Evolutionary conservation across 2,329 filamentous ascomycete genomes (phyloP), one percentile per base, ranked within the genome.

Genomic region (Atkinsonella texensis): DNA sequence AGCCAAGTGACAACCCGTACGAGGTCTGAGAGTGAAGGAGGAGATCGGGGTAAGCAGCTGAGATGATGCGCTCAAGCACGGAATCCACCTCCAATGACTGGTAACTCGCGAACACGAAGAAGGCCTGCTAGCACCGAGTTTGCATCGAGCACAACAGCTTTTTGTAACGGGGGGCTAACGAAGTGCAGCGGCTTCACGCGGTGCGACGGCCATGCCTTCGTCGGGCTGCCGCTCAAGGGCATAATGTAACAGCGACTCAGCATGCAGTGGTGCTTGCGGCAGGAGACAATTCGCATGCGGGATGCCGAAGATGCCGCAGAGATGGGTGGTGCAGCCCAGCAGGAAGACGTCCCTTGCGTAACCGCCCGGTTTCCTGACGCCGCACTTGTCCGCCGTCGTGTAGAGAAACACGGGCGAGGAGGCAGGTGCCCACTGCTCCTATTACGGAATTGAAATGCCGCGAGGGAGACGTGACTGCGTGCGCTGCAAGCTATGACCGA

Each of bases 71-170:
- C 44, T 70, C 72, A 6, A 84, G 67, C 50, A 84, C 79, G 1
- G 81, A 80, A 55, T 84, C 84, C 35, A 82, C 77, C 5, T 72
- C 72, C 7, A 85, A 68, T 40, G 77, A 81, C 56, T 84, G 80
- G 59, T 84, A 79, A 44, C 80, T 80, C 81, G 84, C 84, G 64
- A 83, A 84, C 58, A 85, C 68, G 64, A 84, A 85, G 12, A 85
- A 85, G 66, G 0, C 81, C 81, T 0, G 81, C 79, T 2, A 85
- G 70, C 6, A 85, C 81, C 35, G 77, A 81, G 80, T 84, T 4
- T 80, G 81, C 0, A 81, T 83, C 42, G 84, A 65, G 1, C 80
- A 80, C 9, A 84, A 69, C 1, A 84, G 73, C 53, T 73, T 74
- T 68, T 68, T 84, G 81, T n/a, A 84, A 70, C 0, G 80, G 81